These are phyloP conservation scores for Sugiyamaella pinicola DNA, from an alignment of 1,139 yeast species.

Conservation along the genomic window DNA sequence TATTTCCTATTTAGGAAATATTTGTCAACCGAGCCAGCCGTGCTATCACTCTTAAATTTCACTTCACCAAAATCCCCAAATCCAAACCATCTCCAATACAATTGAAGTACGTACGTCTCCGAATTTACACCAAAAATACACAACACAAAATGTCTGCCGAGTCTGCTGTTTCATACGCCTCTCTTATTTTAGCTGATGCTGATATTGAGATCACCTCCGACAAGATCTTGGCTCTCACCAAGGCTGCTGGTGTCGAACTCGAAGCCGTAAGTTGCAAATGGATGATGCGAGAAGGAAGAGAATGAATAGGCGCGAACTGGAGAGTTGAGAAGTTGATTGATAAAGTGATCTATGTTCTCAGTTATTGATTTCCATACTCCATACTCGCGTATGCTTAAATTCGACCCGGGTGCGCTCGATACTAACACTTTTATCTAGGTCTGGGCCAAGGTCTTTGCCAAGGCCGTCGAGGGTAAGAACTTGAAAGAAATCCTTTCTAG, in stretches of 20 bases:
- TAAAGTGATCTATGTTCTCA: no score
- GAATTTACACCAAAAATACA: conserved; percentile 8
- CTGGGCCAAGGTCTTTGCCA: conserved; percentile 95
- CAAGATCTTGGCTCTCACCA: conserved; percentile 80
- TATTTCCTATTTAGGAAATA: conserved; percentile 17
- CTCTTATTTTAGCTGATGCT: conserved; percentile 96
- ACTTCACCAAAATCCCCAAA: conserved; percentile 8
- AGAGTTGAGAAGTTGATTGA: no score
- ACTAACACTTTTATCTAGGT: conserved; percentile 45
- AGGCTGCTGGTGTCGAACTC: conserved; percentile 81
- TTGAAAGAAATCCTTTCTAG: conserved; percentile 87
- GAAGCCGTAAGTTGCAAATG: conserved; percentile 50
- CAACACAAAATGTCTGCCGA: conserved; percentile 39
- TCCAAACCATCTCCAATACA: neutral
- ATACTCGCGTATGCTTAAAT: no score
- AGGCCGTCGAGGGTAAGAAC: conserved; percentile 97
- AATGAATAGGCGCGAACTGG: no score
- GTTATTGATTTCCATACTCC: neutral
- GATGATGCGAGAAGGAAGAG: neutral
- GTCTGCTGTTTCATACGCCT: conserved; percentile 59
- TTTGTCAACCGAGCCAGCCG: neutral
- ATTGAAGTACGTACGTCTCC: conserved; percentile 1
- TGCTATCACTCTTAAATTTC: conserved; percentile 14
- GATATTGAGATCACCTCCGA: conserved; percentile 94
- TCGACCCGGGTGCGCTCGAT: neutral